These are phyloP conservation scores for Hypericum androsaemum DNA, from an alignment of 345 rosid species.

Conservation along the genomic window DNA sequence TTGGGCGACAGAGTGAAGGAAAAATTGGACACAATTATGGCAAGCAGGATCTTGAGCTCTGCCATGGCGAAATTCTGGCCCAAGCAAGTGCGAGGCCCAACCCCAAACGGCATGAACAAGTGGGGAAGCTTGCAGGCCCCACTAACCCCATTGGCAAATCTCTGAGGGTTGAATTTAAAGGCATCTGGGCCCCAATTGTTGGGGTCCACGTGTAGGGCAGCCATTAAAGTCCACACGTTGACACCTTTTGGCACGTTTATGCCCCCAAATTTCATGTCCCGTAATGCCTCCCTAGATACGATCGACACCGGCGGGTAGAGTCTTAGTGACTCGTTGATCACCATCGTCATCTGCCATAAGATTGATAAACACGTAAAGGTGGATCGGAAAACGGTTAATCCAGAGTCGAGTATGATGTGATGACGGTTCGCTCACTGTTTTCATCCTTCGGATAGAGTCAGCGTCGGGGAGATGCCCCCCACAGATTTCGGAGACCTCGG, in stretches of 20 bases:
- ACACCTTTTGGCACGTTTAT: constrained; percentile 29
- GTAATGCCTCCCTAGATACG: constrained; percentile 35
- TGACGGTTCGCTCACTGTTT: constrained; percentile 2
- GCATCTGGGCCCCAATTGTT: constrained; percentile 43
- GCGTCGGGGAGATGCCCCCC: constrained; percentile 16
- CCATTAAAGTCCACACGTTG: constrained; percentile 24
- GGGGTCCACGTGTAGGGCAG: constrained; percentile 33
- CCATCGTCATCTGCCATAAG: constrained; percentile 39
- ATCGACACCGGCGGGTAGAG: constrained; percentile 39
- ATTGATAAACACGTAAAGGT: too few relatives aligned
- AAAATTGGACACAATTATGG: constrained; percentile 27
- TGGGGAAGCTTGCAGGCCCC: constrained; percentile 32
- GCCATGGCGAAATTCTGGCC: constrained; percentile 45
- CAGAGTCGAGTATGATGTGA: too few relatives aligned
- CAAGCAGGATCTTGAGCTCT: constrained; percentile 33
- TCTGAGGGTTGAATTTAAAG: constrained; percentile 22
- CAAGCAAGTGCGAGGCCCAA: constrained; percentile 33
- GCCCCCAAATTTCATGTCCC: constrained; percentile 32
- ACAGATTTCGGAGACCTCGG: constrained; percentile 26
- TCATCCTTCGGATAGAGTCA: constrained; percentile 27
- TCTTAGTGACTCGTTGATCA: constrained; percentile 34
- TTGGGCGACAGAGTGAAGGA: constrained; percentile 25
- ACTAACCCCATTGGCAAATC: constrained; percentile 31
- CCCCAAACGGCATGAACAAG: constrained; percentile 37
- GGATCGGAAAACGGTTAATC: too few relatives aligned